Percentiles rank a stretch among this genome's conserved stretches.
These are phyloP conservation scores for Cavenderia fasciculata DNA, from an alignment of 78 protist species.

Conservation along the genomic window DNA sequence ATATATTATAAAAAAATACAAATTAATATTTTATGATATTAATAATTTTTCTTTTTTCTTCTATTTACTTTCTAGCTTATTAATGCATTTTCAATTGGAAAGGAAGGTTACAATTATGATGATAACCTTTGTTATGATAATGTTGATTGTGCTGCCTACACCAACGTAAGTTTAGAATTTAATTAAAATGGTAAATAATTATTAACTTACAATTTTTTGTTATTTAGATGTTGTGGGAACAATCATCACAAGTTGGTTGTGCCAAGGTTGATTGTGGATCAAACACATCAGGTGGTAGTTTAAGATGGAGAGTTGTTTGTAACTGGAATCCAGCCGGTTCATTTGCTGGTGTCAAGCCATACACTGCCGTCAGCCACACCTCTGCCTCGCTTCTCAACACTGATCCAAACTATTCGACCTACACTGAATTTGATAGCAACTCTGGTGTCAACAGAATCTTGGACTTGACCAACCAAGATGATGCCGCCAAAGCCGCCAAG, in stretches of 20 bases:
- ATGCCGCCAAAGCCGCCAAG: not conserved
- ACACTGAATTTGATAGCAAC: no score
- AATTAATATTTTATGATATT: not conserved
- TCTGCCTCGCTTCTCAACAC: not conserved
- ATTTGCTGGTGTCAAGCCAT: constrained; percentile 53
- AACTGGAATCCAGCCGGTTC: constrained; percentile 61
- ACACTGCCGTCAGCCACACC: constrained; percentile 28
- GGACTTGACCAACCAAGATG: not conserved
- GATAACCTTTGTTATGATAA: constrained; percentile 21
- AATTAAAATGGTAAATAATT: not conserved
- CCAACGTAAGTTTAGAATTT: constrained; percentile 2
- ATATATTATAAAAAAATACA: not conserved
- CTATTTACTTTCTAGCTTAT: not conserved
- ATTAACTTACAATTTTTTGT: not conserved
- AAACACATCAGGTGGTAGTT: not conserved
- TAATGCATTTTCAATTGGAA: not conserved
- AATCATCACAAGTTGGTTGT: constrained; percentile 30
- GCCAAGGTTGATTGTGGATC: constrained; percentile 6
- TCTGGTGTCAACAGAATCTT: not conserved
- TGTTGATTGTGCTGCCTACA: constrained; percentile 36
- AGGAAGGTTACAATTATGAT: constrained; percentile 32
- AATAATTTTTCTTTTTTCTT: not conserved
- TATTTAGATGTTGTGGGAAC: constrained; percentile 24
- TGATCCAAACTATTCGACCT: no score
- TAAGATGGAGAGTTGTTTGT: constrained; percentile 49